Evolutionary conservation across 2,329 filamentous ascomycete genomes (phyloP), one percentile per base, ranked within the genome.

Genomic region (Ascochyta rabiei): DNA sequence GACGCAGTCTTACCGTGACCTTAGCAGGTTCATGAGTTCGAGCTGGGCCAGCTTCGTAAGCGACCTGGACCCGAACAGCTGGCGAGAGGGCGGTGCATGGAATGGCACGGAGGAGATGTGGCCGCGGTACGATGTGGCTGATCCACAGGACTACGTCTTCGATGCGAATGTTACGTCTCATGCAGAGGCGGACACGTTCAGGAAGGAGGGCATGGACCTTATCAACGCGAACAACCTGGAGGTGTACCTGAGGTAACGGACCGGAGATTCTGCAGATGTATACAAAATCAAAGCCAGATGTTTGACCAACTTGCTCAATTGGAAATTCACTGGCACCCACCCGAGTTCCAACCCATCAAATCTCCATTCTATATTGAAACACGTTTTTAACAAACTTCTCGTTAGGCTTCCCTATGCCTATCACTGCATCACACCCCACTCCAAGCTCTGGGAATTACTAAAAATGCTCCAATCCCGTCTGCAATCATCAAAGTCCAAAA

Each of bases 11-110:
- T 80, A 77, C 54, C 64, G 67, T 15, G 62, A 76, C 6, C 69
- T 81, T 0, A 72, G 76, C 2, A 67, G 71, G 37, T 65, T 77
- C 31, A 82, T 82, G 78, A 74, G 69, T 56, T 73, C 65, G 40
- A 73, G 68, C 46, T 82, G 79, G 80, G 74, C 75, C 3, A 73
- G 69, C 18, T 82, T 82, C 62, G 73, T 82, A 13, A 77, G 77
- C 49, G 70, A 73, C n/a, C 48, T 67, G 26, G 64, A 71, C 31
- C 68, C 68, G 2, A 69, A 65, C 56, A 53, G 57, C 16, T 70
- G 64, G 64, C 62, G 67, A 23, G 40, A 63, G 34, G 33, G 44
- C 15, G 41, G 38, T 16, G 57, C 35, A 6, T 61, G 60, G 66
- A 62, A 56, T 28, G 56, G 62, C 8, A 62, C 55, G 12, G 69